These are phyloP conservation scores for Jamesozyma rosinii DNA, from an alignment of 805 yeast species.

Conservation along the genomic window DNA sequence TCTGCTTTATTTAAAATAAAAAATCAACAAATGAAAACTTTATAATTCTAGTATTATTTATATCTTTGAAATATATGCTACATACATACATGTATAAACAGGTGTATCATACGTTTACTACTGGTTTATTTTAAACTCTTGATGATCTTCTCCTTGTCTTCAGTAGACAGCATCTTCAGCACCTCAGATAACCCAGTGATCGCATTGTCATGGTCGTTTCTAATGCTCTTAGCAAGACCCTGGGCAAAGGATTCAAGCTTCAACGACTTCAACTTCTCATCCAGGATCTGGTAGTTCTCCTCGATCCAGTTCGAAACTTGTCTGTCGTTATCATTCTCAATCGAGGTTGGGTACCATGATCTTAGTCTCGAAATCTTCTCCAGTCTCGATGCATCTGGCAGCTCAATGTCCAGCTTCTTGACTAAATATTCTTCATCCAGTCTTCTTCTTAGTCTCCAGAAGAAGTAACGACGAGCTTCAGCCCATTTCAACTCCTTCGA, in stretches of 20 bases:
- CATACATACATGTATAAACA: background rate
- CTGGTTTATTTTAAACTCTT: conserved; percentile 27
- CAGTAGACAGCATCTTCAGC: conserved; percentile 41
- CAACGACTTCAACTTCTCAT: conserved; percentile 51
- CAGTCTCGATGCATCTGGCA: conserved; percentile 53
- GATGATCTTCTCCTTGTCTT: conserved; percentile 42
- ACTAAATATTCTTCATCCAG: conserved; percentile 84
- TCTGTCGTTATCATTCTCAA: conserved; percentile 62
- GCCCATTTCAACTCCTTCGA: conserved; percentile 78
- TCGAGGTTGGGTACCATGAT: conserved; percentile 71
- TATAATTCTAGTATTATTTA: no score
- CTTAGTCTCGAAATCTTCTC: conserved; percentile 81
- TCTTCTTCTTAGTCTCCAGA: conserved; percentile 97
- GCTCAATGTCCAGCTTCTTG: conserved; percentile 57
- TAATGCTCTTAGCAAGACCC: conserved; percentile 50
- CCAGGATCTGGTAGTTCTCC: conserved; percentile 57
- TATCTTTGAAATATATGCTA: no score
- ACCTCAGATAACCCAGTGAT: conserved; percentile 49
- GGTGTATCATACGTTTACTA: background rate
- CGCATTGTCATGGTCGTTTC: conserved; percentile 45
- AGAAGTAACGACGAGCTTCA: conserved; percentile 88
- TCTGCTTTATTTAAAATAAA: no score
- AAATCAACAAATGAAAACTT: no score
- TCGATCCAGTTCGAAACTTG: conserved; percentile 82
- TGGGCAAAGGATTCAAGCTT: conserved; percentile 59